Conservation (phyloP, 2,329 filamentous ascomycete species). For the Dryadomyces quercus-mongolicae region DNA sequence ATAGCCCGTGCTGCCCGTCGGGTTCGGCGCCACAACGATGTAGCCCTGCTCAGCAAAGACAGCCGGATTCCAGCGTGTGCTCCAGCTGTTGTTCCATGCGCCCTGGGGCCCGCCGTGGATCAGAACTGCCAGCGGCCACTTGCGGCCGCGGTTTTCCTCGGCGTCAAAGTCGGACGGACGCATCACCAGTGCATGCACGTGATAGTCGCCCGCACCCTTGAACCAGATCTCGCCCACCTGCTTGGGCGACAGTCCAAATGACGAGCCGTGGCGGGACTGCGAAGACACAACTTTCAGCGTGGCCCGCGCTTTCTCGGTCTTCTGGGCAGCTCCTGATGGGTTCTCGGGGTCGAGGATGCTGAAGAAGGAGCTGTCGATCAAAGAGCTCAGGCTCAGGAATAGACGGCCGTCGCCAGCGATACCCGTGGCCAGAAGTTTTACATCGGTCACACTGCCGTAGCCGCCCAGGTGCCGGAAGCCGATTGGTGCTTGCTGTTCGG, state of each 20-base stretch:
- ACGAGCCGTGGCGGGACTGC: slow-evolving; percentile 50
- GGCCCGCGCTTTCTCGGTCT: slow-evolving; percentile 2
- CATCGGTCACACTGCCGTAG: slow-evolving; percentile 41
- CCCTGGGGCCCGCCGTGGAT: slow-evolving; percentile 78
- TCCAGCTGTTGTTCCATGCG: slow-evolving; percentile 66
- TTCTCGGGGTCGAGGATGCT: slow-evolving; percentile 38
- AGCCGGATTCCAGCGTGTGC: slow-evolving; percentile 74
- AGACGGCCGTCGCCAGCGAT: slow-evolving; percentile 28
- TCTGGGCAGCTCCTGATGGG: no score
- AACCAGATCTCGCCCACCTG: slow-evolving; percentile 62
- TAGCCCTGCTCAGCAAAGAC: slow-evolving; percentile 83
- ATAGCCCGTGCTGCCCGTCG: slow-evolving; percentile 73
- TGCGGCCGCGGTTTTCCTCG: slow-evolving; percentile 34
- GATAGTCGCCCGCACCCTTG: slow-evolving; percentile 48
- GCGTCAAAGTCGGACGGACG: slow-evolving; percentile 56
- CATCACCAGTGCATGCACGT: slow-evolving; percentile 59
- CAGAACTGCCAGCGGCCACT: slow-evolving; percentile 66
- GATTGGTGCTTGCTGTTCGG: neutral
- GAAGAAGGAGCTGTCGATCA: slow-evolving; percentile 63
- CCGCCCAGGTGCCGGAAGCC: slow-evolving; percentile 6
- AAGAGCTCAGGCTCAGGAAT: slow-evolving; percentile 54
- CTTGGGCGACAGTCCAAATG: slow-evolving; percentile 50
- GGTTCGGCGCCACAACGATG: slow-evolving; percentile 69
- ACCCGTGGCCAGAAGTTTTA: slow-evolving; percentile 32
- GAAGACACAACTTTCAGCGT: slow-evolving; percentile 42